Percentiles rank a stretch among this genome's conserved stretches.
Evolutionary conservation across 352 stramenopile species (phyloP).

Genomic region (Pythium volutum): DNA sequence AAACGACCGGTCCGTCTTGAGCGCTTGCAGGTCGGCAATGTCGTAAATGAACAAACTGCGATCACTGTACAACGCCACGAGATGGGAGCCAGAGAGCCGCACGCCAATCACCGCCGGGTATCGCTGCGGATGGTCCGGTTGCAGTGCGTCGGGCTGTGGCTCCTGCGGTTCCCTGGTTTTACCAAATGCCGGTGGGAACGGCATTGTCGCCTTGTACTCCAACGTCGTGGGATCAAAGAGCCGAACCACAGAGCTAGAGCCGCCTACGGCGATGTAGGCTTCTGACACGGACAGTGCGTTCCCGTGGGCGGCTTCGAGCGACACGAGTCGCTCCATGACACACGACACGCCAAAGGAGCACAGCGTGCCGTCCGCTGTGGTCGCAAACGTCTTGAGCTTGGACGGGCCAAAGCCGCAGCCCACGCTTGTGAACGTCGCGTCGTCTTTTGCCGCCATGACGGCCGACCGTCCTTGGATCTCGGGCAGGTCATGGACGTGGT

Average conservation of each 20-base stretch:
- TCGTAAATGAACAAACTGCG: conserved; percentile 81
- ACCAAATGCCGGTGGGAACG: conserved; percentile 71
- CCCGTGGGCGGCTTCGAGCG: conserved; percentile 50
- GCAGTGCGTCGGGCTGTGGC: conserved; percentile 25
- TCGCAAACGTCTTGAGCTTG: conserved; percentile 68
- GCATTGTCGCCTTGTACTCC: conserved; percentile 69
- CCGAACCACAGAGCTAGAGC: conserved; percentile 58
- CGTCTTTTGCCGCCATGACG: conserved; percentile 53
- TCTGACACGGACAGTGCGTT: conserved; percentile 78
- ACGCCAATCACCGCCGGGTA: conserved; percentile 60
- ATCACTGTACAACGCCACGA: conserved; percentile 75
- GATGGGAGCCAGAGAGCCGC: conserved; percentile 55
- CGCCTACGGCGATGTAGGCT: conserved; percentile 65
- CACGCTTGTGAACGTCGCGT: conserved; percentile 70
- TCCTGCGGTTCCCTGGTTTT: conserved; percentile 29
- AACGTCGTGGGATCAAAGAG: conserved; percentile 73
- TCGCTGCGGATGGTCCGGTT: conserved; percentile 47
- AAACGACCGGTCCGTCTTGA: conserved; percentile 67
- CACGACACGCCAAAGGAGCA: conserved; percentile 74
- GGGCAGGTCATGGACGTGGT: conserved; percentile 46
- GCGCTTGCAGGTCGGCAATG: conserved; percentile 43
- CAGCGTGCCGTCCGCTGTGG: conserved; percentile 67
- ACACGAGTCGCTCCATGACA: conserved; percentile 76
- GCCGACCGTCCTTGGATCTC: conserved; percentile 62
- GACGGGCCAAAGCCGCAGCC: conserved; percentile 50